Base-by-base conservation (phyloP, 257 asterid genomes). In the Przewalskia tangutica region DNA sequence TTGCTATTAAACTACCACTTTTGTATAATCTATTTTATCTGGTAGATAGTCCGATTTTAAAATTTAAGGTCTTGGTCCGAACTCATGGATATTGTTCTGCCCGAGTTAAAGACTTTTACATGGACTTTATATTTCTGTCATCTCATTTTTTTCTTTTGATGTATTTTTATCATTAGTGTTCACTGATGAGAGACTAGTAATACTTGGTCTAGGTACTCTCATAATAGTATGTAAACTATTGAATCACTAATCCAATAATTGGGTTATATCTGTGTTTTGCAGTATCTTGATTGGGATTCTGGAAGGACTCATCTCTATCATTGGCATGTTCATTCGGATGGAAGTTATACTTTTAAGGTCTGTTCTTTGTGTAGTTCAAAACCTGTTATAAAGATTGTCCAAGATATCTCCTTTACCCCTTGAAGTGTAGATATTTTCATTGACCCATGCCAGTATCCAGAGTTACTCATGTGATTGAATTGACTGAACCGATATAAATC, bases 241-340 rank as follows among this genome's bases (percentile, higher is more conserved):
- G 60, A 46, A 27, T 38, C 18, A 8, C 11, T 9, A 48, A 80
- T 80, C 48, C 83, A 64, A 46, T 51, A 63, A 64, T n/a, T 46
- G 12, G 38, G 11, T 60, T 66, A 54, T 84, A 64, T 40, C 44
- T 81, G 71, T 81, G 66, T 77, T 16, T 73, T 87, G 84, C 92
- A 94, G 98, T 82, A 81, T 87, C 60, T 77, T 68, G 92, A 89
- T 68, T 93, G 96, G 97, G 92, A 91, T 68, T 86, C 89, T 3
- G 90, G 94, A 62, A 93, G 88, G 81, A 86, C 95, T 20, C 88
- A 90, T 88, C 79, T 84, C 48, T 94, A 91, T 77, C 83, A 90
- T 82, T 93, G 92, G 79, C 51, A 91, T 70, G 81, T 88, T 83
- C 70, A 78, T 71, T 58, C 16, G 20, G 89, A 93, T 76, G 93